A percentile compares a stretch with the other conserved stretches of the same genome.
Evolutionary conservation across 495 filamentous ascomycete species (phyloP).

Genomic region (Penicillium waksmanii): DNA sequence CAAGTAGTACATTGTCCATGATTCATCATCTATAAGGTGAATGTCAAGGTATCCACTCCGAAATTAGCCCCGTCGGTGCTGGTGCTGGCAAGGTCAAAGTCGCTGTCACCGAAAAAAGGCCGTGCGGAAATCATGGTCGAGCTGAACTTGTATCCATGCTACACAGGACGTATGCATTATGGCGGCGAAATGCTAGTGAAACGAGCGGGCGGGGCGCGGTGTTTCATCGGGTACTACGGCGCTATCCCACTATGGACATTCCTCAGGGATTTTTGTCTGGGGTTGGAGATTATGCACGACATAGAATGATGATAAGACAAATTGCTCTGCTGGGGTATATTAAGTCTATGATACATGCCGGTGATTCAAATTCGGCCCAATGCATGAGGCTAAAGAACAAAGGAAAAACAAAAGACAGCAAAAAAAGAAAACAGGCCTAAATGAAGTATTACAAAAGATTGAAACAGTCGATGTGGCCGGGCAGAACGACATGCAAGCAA

Average conservation of each 20-base stretch:
- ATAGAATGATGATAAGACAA: slow-evolving; percentile 28
- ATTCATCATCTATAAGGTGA: slow-evolving; percentile 1
- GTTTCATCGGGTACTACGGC: slow-evolving; percentile 17
- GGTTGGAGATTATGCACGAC: slow-evolving; percentile 24
- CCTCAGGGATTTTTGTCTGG: slow-evolving; percentile 1
- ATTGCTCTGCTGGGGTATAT: slow-evolving; percentile 50
- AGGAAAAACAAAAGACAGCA: slow-evolving; percentile 9
- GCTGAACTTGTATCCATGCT: slow-evolving; percentile 7
- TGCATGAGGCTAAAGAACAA: slow-evolving; percentile 24
- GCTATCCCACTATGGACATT: background rate
- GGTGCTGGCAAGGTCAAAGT: background rate
- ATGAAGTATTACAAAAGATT: slow-evolving; percentile 24
- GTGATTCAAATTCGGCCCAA: slow-evolving; percentile 37
- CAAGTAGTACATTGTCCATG: background rate
- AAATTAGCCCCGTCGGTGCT: background rate
- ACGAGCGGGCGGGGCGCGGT: slow-evolving; percentile 19
- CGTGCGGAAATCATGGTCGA: background rate
- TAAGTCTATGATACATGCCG: slow-evolving; percentile 53
- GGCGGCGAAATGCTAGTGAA: slow-evolving; percentile 21
- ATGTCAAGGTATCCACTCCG: background rate
- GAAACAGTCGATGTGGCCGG: slow-evolving; percentile 19
- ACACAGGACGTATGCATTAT: slow-evolving; percentile 6
- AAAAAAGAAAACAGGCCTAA: slow-evolving; percentile 14
- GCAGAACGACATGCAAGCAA: slow-evolving; percentile 22
- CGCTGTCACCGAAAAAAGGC: background rate